These are phyloP conservation scores for Hypoxylon sp. DNA, from an alignment of 2,329 filamentous ascomycete species.

Conservation along the genomic window DNA sequence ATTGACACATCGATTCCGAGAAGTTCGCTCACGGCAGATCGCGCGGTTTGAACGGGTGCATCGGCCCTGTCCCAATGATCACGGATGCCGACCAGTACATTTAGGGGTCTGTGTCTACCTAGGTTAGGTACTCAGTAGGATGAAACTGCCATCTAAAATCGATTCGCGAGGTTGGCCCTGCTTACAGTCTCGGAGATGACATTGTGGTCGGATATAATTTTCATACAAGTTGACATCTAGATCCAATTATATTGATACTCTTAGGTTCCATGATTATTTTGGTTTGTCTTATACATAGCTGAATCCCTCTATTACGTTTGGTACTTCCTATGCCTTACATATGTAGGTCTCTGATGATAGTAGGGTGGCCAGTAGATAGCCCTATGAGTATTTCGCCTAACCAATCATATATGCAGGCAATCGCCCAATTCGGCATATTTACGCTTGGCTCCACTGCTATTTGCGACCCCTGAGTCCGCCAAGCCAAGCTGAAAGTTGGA, in stretches of 20 bases:
- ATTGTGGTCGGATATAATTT: background rate
- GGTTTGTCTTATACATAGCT: background rate
- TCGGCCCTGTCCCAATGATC: slow-evolving; percentile 60
- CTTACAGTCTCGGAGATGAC: slow-evolving; percentile 21
- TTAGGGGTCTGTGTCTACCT: slow-evolving; percentile 57
- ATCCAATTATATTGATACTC: background rate
- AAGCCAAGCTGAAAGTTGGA: slow-evolving; percentile 37
- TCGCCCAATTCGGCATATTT: slow-evolving; percentile 14
- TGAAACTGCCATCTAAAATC: background rate
- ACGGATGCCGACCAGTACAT: slow-evolving; percentile 60
- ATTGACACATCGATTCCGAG: slow-evolving; percentile 58
- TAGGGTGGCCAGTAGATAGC: no score
- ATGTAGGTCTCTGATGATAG: background rate
- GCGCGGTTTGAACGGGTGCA: slow-evolving; percentile 54
- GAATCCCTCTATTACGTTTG: background rate
- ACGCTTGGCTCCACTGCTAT: slow-evolving; percentile 6
- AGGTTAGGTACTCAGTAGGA: slow-evolving; percentile 48
- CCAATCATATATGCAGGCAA: slow-evolving; percentile 1
- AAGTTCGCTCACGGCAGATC: slow-evolving; percentile 52
- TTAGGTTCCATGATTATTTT: background rate
- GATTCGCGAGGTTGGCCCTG: background rate
- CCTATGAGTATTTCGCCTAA: background rate
- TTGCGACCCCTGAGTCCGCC: slow-evolving; percentile 1
- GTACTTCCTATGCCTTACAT: background rate
- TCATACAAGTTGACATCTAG: background rate